These are phyloP conservation scores for Tolypocladium tropicale DNA, from an alignment of 2,329 filamentous ascomycete genomes.

Conservation along the genomic window DNA sequence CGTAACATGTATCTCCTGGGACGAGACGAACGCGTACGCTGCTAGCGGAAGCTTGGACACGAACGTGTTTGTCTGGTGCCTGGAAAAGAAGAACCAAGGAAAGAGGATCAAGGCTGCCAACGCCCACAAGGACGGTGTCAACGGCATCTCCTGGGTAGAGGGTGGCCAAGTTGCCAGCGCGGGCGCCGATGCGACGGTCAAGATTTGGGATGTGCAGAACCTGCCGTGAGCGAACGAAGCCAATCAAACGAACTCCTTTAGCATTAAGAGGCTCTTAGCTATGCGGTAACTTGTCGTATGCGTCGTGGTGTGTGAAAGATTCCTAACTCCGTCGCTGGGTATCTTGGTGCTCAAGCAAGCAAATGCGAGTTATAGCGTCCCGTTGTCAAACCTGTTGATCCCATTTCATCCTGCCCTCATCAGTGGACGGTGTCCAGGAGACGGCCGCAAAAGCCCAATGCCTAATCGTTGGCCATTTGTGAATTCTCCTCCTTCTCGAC, in stretches of 20 bases:
- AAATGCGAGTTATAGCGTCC: not conserved
- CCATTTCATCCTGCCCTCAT: not conserved
- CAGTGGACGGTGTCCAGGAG: conserved; percentile 1
- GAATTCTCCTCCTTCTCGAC: conserved; percentile 23
- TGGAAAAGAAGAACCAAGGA: conserved; percentile 66
- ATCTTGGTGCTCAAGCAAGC: not conserved
- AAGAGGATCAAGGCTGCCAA: conserved; percentile 76
- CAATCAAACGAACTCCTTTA: not conserved
- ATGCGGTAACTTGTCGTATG: not conserved
- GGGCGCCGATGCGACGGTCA: conserved; percentile 82
- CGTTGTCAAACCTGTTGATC: not conserved
- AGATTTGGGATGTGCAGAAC: conserved; percentile 58
- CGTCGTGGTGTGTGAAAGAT: no score
- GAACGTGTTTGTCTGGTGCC: conserved; percentile 85
- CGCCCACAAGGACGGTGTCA: conserved; percentile 93
- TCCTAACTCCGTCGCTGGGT: not conserved
- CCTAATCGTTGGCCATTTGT: conserved; percentile 29
- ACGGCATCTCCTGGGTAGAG: conserved; percentile 71
- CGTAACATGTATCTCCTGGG: conserved; percentile 60
- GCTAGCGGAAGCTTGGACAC: conserved; percentile 84
- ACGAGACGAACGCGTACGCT: conserved; percentile 63
- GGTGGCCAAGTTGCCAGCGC: conserved; percentile 63
- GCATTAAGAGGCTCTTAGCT: not conserved
- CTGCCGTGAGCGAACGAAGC: conserved; percentile 15
- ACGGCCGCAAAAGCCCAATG: conserved; percentile 6